Conservation (phyloP, 2,329 filamentous ascomycete genomes). For the Alternaria viburni region DNA sequence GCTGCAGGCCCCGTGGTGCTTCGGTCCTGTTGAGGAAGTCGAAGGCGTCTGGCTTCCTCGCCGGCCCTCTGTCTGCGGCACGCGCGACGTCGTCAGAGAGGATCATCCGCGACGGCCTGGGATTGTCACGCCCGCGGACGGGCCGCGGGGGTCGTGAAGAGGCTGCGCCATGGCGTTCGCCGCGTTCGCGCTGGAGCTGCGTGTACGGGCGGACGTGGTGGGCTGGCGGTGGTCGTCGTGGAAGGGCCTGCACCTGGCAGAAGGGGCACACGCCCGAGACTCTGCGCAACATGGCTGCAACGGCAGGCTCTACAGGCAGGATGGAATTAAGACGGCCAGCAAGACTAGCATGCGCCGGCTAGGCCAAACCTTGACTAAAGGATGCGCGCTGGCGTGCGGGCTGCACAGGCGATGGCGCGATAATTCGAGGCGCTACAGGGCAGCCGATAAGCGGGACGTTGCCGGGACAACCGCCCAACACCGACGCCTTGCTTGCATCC, state of each 20-base stretch:
- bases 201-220: slow-evolving; percentile 47
- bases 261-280: slow-evolving; percentile 48
- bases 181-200: slow-evolving; percentile 29
- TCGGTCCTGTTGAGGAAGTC: slow-evolving; percentile 42
- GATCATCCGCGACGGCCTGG: slow-evolving; percentile 55
- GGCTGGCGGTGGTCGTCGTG: not conserved
- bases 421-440: slow-evolving; percentile 1
- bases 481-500: slow-evolving; percentile 24
- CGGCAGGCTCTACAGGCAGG: not conserved
- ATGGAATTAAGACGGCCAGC: not conserved
- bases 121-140: slow-evolving; percentile 13
- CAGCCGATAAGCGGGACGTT: slow-evolving; percentile 19
- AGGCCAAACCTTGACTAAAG: not conserved
- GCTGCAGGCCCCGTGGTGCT: slow-evolving; percentile 33
- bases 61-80: slow-evolving; percentile 28
- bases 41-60: slow-evolving; percentile 41
- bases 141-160: slow-evolving; percentile 1
- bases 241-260: slow-evolving; percentile 48
- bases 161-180: slow-evolving; percentile 10
- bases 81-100: slow-evolving; percentile 52
- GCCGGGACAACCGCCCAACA: slow-evolving; percentile 25
- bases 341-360: not conserved
- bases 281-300: slow-evolving; percentile 35
- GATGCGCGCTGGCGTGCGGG: slow-evolving; percentile 9
- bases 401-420: slow-evolving; percentile 11